These are phyloP conservation scores for Paratinospora sagittata DNA, from an alignment of 164 flowering plant genomes.

Conservation along the genomic window DNA sequence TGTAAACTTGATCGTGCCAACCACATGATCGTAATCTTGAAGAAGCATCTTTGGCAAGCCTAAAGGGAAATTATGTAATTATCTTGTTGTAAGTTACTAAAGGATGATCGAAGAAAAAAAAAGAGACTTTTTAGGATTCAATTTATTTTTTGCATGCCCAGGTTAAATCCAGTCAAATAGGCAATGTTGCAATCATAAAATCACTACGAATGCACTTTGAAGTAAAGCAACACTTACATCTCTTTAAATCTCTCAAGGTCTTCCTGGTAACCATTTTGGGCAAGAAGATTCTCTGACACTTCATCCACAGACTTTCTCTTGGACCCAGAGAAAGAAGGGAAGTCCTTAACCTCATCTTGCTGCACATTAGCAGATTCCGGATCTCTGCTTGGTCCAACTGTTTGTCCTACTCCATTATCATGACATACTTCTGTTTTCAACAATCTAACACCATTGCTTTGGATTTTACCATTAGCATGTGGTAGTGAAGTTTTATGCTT, in stretches of 20 bases:
- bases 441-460: conserved; percentile 10
- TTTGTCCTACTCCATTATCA: conserved; percentile 19
- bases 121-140: not conserved
- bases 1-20: conserved; percentile 62
- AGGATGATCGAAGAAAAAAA: not conserved
- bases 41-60: conserved; percentile 58
- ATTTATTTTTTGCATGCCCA: not conserved
- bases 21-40: conserved; percentile 52
- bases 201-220: not conserved
- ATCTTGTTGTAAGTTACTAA: not conserved
- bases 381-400: conserved; percentile 11
- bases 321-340: conserved; percentile 21
- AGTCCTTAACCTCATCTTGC: conserved; percentile 13
- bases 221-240: conserved; percentile 38
- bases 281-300: conserved; percentile 35
- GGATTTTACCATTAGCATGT: conserved; percentile 27
- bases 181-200: not conserved
- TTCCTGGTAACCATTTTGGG: conserved; percentile 38
- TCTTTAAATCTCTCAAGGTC: conserved; percentile 43
- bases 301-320: conserved; percentile 47
- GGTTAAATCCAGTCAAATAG: not conserved
- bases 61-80: conserved; percentile 20
- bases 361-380: conserved; percentile 17
- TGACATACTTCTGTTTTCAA: conserved; percentile 18
- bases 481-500: conserved; percentile 14